Conservation (phyloP, 371 early-diverging fungal genomes). For the Mucor velutinosus region DNA sequence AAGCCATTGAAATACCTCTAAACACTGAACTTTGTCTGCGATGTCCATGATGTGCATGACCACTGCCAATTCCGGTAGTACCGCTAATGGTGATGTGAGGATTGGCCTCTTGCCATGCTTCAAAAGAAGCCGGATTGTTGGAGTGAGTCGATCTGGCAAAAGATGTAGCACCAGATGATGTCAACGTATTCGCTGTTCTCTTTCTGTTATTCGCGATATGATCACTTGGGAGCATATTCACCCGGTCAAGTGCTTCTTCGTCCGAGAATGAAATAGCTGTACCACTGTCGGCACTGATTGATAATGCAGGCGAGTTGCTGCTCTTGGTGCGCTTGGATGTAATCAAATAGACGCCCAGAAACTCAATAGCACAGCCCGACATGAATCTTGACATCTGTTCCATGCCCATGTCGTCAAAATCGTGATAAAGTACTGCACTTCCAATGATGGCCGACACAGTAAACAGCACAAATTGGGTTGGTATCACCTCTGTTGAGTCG, state of each 20-base stretch:
- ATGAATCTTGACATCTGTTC: constrained; percentile 57
- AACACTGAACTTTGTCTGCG: constrained; percentile 48
- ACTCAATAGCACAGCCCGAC: constrained; percentile 65
- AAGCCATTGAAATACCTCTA: constrained; percentile 50
- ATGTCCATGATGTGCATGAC: constrained; percentile 8
- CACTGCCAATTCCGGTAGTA: background rate
- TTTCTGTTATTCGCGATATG: background rate
- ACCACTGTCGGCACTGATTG: constrained; percentile 27
- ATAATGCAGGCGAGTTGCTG: constrained; percentile 12
- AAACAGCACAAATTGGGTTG: constrained; percentile 81
- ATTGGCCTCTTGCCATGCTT: constrained; percentile 22
- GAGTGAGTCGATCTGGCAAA: constrained; percentile 1
- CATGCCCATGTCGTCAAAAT: constrained; percentile 66
- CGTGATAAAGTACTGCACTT: constrained; percentile 71
- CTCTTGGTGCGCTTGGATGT: constrained; percentile 56
- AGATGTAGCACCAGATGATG: background rate
- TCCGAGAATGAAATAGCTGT: constrained; percentile 20
- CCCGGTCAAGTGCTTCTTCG: constrained; percentile 20
- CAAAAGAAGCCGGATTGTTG: background rate
- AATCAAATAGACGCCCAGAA: constrained; percentile 73
- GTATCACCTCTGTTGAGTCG: constrained; percentile 79
- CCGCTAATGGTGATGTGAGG: constrained; percentile 2
- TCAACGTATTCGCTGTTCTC: background rate
- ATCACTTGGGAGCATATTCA: constrained; percentile 15
- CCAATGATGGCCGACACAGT: constrained; percentile 79